phyloP scores from a whole-genome alignment of 805 yeast genomes.

The Sugiyamaella marilandica region DNA sequence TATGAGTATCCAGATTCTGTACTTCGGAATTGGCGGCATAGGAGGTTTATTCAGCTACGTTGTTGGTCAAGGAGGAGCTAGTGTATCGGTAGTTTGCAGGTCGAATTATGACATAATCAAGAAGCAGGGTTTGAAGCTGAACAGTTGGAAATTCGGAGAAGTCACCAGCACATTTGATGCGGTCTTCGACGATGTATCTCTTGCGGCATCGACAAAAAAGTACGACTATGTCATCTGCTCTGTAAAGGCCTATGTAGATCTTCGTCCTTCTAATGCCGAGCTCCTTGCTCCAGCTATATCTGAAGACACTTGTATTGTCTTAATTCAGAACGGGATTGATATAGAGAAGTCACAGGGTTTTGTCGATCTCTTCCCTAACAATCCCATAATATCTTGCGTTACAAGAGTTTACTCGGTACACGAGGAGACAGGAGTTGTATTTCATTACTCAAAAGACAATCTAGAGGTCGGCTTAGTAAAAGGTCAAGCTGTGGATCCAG shows the following conservation, averaged over 20 bases:
- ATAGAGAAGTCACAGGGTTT: conserved; percentile 9
- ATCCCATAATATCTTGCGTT: conserved; percentile 8
- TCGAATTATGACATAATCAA: conserved; percentile 7
- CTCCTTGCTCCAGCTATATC: conserved; percentile 1
- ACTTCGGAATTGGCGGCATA: conserved; percentile 8
- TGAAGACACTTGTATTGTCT: conserved; percentile 3
- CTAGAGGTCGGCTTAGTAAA: conserved; percentile 6
- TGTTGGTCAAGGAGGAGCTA: conserved; percentile 6
- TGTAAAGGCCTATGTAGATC: conserved; percentile 7
- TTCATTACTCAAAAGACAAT: conserved; percentile 8
- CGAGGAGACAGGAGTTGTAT: conserved; percentile 4
- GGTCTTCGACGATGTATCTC: conserved; percentile 1
- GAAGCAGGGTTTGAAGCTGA: conserved; percentile 1
- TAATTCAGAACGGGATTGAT: conserved; percentile 8
- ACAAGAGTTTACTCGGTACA: conserved; percentile 8
- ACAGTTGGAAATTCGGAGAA: conserved; percentile 9
- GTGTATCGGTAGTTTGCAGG: conserved; percentile 2
- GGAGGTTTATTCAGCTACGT: conserved; percentile 6
- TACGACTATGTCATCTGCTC: conserved; percentile 8
- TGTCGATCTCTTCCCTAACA: conserved; percentile 4
- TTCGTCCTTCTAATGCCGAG: conserved; percentile 8
- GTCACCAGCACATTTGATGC: conserved; percentile 1
- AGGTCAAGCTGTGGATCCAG: conserved; percentile 4
- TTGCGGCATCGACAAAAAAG: background rate
- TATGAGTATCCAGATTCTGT: background rate